Percentiles rank a stretch among this genome's conserved stretches.
These are phyloP conservation scores for Tulasnella sp. DNA, from an alignment of 768 basidiomycete species.

Conservation along the genomic window DNA sequence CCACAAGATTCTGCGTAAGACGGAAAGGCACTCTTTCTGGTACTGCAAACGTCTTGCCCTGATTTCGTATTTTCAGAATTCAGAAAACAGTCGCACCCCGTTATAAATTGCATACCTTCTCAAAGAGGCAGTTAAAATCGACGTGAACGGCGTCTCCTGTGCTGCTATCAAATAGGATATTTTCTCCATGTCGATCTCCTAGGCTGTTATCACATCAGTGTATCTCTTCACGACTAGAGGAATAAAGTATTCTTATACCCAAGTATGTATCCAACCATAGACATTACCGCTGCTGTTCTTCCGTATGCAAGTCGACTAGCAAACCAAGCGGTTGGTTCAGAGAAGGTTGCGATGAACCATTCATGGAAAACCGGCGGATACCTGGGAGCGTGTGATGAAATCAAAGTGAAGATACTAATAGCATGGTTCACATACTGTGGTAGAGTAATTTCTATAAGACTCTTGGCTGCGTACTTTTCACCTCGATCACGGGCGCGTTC, in stretches of 20 bases:
- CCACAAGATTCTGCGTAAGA: constrained; percentile 83
- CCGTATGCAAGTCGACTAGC: constrained; percentile 74
- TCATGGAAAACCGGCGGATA: constrained; percentile 84
- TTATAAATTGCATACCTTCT: constrained; percentile 49
- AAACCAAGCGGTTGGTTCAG: constrained; percentile 92
- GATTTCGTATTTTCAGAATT: background rate
- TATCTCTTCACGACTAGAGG: background rate
- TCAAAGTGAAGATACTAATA: background rate
- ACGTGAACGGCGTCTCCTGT: constrained; percentile 91
- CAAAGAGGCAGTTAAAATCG: constrained; percentile 96
- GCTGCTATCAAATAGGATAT: constrained; percentile 80
- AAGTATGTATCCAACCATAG: constrained; percentile 93
- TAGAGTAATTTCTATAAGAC: constrained; percentile 37
- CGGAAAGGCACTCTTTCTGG: constrained; percentile 92
- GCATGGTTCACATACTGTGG: constrained; percentile 34
- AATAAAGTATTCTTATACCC: constrained; percentile 51
- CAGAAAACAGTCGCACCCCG: background rate
- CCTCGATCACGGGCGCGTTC: constrained; percentile 37
- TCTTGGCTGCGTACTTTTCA: constrained; percentile 39
- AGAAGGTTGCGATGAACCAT: constrained; percentile 96
- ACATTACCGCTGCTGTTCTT: constrained; percentile 91
- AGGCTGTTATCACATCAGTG: constrained; percentile 38
- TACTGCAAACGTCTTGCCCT: constrained; percentile 74
- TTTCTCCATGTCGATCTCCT: constrained; percentile 95
- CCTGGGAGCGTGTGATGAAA: constrained; percentile 27